Conservation (phyloP, 768 basidiomycete genomes). For the Rhizopogon vesiculosus region DNA sequence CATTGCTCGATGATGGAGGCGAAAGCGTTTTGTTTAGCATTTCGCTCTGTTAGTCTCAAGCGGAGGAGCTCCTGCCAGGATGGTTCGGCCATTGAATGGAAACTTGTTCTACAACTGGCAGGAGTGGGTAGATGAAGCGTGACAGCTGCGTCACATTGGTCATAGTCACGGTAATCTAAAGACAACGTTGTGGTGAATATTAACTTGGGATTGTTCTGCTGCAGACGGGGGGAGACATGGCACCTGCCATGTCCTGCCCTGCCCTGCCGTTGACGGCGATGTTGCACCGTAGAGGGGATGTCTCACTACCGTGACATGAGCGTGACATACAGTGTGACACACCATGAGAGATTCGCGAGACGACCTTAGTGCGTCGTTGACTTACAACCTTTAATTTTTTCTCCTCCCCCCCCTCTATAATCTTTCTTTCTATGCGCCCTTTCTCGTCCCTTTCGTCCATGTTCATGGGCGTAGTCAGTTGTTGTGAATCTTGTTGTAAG, state of each 20-base stretch:
- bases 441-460: slow-evolving; percentile 1
- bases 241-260: no score
- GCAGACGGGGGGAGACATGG: slow-evolving; percentile 9
- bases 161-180: background rate
- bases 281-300: no score
- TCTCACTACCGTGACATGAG: background rate
- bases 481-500: slow-evolving; percentile 83
- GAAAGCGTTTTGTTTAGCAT: slow-evolving; percentile 76
- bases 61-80: slow-evolving; percentile 82
- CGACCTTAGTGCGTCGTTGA: no score
- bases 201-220: slow-evolving; percentile 10
- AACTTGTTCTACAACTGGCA: background rate
- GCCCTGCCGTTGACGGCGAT: no score
- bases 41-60: slow-evolving; percentile 76
- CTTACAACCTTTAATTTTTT: slow-evolving; percentile 14
- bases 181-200: slow-evolving; percentile 14
- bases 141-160: background rate
- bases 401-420: slow-evolving; percentile 5
- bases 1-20: slow-evolving; percentile 90
- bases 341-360: background rate
- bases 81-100: slow-evolving; percentile 71
- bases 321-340: background rate
- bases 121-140: background rate
- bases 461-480: slow-evolving; percentile 75
- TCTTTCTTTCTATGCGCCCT: background rate